phyloP scores from a whole-genome alignment of 116 monocot species.

The Papilionanthe hybrid region DNA sequence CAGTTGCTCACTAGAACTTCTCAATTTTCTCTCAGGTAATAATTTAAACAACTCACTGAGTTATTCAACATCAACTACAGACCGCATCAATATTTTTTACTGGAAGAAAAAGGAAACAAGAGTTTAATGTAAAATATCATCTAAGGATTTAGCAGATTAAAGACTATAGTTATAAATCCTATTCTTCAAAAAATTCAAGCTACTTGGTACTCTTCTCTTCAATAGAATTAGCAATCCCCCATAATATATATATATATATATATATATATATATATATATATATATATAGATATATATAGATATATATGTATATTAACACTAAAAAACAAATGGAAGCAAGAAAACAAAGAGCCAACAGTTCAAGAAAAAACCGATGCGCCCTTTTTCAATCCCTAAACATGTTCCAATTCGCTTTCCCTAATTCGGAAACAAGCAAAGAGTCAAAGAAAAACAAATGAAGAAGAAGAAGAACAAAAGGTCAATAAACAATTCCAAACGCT shows the following conservation, averaged over 20 bases:
- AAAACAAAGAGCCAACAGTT: not conserved
- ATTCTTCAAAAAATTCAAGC: not conserved
- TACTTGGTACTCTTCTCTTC: not conserved
- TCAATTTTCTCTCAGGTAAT: not conserved
- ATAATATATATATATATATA: not conserved
- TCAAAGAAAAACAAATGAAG: slow-evolving; percentile 4
- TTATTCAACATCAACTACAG: not conserved
- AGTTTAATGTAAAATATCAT: not conserved
- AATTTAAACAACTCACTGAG: not conserved
- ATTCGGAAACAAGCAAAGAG: slow-evolving; percentile 2
- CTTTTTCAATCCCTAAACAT: not conserved
- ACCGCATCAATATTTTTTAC: not conserved
- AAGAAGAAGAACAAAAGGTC: slow-evolving; percentile 7
- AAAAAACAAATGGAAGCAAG: not conserved
- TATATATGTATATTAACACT: not conserved
- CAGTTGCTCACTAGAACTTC: not conserved
- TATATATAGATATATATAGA: too few species aligned
- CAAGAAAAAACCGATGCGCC: not conserved
- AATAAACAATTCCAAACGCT: not conserved
- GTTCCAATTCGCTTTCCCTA: slow-evolving; percentile 1
- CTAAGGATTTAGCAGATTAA: not conserved
- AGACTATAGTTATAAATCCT: not conserved
- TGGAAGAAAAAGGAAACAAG: not conserved
- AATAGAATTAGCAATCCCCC: not conserved
- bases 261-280: too few species aligned